Base-by-base conservation (phyloP, 371 early-diverging fungal genomes). In the Homolaphlyctis polyrhiza region DNA sequence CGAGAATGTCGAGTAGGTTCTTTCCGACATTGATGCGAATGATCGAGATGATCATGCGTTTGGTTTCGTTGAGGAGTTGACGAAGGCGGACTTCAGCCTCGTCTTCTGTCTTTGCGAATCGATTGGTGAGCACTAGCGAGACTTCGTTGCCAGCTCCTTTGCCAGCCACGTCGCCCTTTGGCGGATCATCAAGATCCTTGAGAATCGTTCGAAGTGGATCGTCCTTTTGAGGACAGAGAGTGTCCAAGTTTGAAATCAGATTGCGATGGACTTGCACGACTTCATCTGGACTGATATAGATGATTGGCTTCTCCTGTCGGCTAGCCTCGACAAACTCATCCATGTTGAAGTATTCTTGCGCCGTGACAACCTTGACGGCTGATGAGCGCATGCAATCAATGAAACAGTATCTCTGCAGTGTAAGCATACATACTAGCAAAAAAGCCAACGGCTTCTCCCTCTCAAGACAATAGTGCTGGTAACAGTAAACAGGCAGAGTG, bases 271-370 rank as follows among this genome's bases (percentile, higher is more conserved):
- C 79, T 43, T 88, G 87, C 71, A 91, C 91, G 63, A 97, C 86
- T 72, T 96, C 97, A 58, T 83, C 81, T 1, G 94, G 90, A 0
- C 92, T 85, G 61, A 97, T 90, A 69, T 91, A 91, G 6, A 99
- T 89, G 16, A 85, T 82, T 1, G 96, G 95, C 64, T 94, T 94
- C 58, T 88, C 82, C 28, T 91, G 86, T 50, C 83, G 87, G 2
- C 89, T 85, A 58, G 93, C 82, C 65, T 98, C 97, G 3, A 86
- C 81, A 66, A 89, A 91, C 68, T 91, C 89, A 76, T 94, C 91
- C 66, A 97, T 92, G 48, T 88, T 88, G 75, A 94, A 96, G 69
- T 92, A 87, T 36, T 86, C 85, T 69, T 96, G 95, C 14, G 95
- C 89, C 28, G 91, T 86, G 29, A 80, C 84, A 5, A 95, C 93